Percentiles rank a stretch among this genome's conserved stretches.
Conservation (phyloP, 345 rosid species). For the Hevea brasiliensis region DNA sequence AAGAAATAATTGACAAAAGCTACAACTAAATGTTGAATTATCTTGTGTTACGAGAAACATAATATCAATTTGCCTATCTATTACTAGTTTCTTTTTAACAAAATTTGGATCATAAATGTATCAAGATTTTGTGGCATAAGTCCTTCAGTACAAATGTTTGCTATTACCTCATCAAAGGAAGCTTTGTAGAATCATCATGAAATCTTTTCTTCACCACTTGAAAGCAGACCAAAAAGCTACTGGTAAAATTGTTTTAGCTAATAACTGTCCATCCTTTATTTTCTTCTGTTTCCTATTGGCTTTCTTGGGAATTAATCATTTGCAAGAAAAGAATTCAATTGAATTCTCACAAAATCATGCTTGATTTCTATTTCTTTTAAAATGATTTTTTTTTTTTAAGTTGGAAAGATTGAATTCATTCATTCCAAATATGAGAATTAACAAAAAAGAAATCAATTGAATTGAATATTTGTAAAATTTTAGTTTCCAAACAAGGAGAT, state of each 20-base stretch:
- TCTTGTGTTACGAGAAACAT: neutral
- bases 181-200: neutral
- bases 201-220: neutral
- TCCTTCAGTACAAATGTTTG: neutral
- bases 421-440: too few relatives aligned
- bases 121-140: neutral
- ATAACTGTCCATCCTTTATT: neutral
- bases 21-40: neutral
- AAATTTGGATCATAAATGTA: conserved; percentile 2
- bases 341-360: too few relatives aligned
- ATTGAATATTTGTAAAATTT: too few relatives aligned
- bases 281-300: neutral
- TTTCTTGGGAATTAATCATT: too few relatives aligned
- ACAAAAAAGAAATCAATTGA: too few relatives aligned
- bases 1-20: neutral
- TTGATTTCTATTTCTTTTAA: too few relatives aligned
- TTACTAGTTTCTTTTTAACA: neutral
- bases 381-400: too few relatives aligned
- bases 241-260: neutral
- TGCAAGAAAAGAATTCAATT: too few relatives aligned
- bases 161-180: neutral
- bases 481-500: too few relatives aligned
- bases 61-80: neutral
- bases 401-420: too few relatives aligned
- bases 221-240: neutral